These are phyloP conservation scores for Gonapodya prolifera DNA, from an alignment of 192 early-diverging fungal species.

Conservation along the genomic window DNA sequence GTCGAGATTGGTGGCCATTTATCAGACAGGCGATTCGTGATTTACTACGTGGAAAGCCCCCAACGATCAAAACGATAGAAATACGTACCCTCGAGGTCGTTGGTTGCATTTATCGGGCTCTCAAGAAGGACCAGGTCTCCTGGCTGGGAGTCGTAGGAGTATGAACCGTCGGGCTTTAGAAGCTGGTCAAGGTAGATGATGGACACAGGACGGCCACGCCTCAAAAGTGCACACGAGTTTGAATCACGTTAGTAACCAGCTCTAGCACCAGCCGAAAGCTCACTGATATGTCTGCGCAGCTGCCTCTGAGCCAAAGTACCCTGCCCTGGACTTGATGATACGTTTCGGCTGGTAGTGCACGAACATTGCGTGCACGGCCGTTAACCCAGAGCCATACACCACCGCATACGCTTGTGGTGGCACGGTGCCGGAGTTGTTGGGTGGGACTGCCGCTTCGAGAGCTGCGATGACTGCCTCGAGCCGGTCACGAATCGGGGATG, in stretches of 20 bases:
- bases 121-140: constrained; percentile 2
- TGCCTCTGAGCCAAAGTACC: not conserved
- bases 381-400: not conserved
- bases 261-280: not conserved
- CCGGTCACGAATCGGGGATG: not conserved
- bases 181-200: constrained; percentile 2
- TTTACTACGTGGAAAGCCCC: constrained; percentile 23
- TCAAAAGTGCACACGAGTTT: not conserved
- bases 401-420: not conserved
- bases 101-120: not conserved
- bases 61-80: constrained; percentile 49
- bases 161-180: not conserved
- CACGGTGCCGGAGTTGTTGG: not conserved
- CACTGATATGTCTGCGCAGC: not conserved
- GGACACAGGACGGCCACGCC: not conserved
- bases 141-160: not conserved
- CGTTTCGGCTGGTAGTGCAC: constrained; percentile 1
- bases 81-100: constrained; percentile 14
- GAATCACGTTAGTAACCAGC: not conserved
- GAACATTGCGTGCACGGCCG: not conserved
- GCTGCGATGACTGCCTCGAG: not conserved
- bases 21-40: not conserved
- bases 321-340: constrained; percentile 2
- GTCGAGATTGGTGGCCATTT: too few species aligned
- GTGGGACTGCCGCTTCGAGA: not conserved